Evolutionary conservation across 1,139 yeast species (phyloP).

Genomic region (Yamadazyma membranifaciens): DNA sequence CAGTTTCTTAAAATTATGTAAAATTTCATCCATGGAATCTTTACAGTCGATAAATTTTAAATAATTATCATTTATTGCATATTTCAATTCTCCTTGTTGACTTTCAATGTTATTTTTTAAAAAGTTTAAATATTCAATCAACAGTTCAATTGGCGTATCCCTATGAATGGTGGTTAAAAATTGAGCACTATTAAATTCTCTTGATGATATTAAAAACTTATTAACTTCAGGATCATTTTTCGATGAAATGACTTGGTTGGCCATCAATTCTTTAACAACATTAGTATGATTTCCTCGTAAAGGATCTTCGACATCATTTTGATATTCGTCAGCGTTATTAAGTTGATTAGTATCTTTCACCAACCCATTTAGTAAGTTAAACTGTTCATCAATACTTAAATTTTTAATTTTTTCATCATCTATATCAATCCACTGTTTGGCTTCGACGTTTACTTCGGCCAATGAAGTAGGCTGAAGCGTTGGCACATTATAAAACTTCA

Average conservation of each 20-base stretch:
- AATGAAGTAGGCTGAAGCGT: conserved; percentile 24
- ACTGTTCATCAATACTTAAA: conserved; percentile 30
- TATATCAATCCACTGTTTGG: conserved; percentile 8
- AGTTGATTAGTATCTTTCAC: conserved; percentile 15
- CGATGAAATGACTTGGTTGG: conserved; percentile 35
- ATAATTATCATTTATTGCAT: conserved; percentile 71
- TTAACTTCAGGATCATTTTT: conserved; percentile 42
- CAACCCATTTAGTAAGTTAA: conserved; percentile 25
- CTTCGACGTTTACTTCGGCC: conserved; percentile 21
- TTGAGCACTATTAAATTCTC: conserved; percentile 66
- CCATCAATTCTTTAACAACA: conserved; percentile 41
- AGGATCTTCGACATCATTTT: conserved; percentile 48
- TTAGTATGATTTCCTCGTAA: conserved; percentile 49
- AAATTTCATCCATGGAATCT: conserved; percentile 44
- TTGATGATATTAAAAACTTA: conserved; percentile 67
- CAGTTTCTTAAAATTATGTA: conserved; percentile 32
- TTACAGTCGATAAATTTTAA: conserved; percentile 76
- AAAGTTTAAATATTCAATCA: conserved; percentile 53
- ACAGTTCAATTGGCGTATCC: conserved; percentile 64
- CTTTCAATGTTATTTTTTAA: conserved; percentile 62
- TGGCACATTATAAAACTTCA: conserved; percentile 25
- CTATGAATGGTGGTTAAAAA: conserved; percentile 71
- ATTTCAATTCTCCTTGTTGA: conserved; percentile 65
- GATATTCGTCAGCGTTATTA: conserved; percentile 10
- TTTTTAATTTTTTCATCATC: conserved; percentile 25